Conservation (phyloP, 208 protist species). For the Trypanosoma rangeli region DNA sequence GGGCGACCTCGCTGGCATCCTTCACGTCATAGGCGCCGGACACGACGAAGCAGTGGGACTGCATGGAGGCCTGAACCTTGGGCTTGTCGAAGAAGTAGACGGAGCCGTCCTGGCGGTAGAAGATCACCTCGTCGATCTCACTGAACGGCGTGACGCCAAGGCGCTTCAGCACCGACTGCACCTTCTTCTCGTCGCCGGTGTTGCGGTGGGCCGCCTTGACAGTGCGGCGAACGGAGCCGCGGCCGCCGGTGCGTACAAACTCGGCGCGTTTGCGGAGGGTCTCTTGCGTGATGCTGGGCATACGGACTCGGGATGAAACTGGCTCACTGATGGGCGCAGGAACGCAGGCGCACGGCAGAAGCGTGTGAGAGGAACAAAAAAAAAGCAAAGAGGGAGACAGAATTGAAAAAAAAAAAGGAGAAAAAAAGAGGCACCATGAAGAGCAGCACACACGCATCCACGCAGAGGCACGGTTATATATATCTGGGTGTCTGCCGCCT, state of each 20-base stretch:
- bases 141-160: constrained; percentile 95
- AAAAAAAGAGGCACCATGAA: background rate
- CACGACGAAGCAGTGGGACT: constrained; percentile 97
- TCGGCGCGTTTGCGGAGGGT: constrained; percentile 85
- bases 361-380: constrained; percentile 25
- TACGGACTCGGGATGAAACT: constrained; percentile 37
- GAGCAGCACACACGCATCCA: no score
- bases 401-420: background rate
- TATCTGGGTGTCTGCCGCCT: no score
- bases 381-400: background rate
- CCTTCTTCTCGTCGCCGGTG: constrained; percentile 93
- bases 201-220: constrained; percentile 82
- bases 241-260: constrained; percentile 95
- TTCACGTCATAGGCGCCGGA: constrained; percentile 88
- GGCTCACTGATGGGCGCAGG: background rate
- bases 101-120: constrained; percentile 96
- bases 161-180: constrained; percentile 93
- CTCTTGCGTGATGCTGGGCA: constrained; percentile 82
- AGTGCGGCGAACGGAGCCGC: constrained; percentile 92
- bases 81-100: constrained; percentile 97
- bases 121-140: constrained; percentile 96
- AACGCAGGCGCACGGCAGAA: background rate
- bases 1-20: constrained; percentile 68
- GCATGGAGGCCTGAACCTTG: constrained; percentile 96
- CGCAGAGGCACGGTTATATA: no score